Conservation (phyloP, 768 basidiomycete species). For the Tubosaeta sp. region DNA sequence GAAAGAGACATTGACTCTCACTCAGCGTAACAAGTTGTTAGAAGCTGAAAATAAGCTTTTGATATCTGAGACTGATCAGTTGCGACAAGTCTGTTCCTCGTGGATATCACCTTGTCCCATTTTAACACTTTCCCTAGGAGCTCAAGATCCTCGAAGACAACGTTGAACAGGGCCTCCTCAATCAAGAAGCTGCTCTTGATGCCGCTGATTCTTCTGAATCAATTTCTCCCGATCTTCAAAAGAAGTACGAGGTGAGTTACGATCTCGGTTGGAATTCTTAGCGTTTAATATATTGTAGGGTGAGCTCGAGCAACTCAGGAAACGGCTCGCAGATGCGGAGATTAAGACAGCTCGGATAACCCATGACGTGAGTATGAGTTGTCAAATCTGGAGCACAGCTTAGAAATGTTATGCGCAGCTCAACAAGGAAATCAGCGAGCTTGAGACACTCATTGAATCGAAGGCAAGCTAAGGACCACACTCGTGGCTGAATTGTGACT, state of each 20-base stretch:
- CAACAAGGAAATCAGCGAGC: conserved; percentile 87
- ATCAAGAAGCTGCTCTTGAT: conserved; percentile 43
- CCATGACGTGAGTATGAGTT: conserved; percentile 53
- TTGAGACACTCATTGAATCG: conserved; percentile 90
- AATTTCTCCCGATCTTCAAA: conserved; percentile 34
- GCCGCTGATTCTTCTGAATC: conserved; percentile 14
- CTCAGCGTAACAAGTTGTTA: conserved; percentile 65
- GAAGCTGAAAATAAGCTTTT: conserved; percentile 75
- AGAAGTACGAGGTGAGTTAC: conserved; percentile 49
- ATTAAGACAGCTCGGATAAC: conserved; percentile 68
- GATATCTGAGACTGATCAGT: conserved; percentile 50
- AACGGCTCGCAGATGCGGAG: conserved; percentile 64
- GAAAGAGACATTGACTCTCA: conserved; percentile 63
- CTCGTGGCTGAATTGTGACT: not conserved
- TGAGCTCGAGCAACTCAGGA: conserved; percentile 67
- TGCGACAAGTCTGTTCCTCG: conserved; percentile 55
- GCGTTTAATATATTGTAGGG: conserved; percentile 32
- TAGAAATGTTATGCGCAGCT: conserved; percentile 43
- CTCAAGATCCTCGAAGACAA: conserved; percentile 75
- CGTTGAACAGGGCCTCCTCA: conserved; percentile 55
- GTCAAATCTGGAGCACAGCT: not conserved
- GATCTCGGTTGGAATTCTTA: not conserved
- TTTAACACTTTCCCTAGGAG: conserved; percentile 43
- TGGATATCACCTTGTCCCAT: not conserved
- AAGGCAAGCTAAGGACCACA: conserved; percentile 51